Evolutionary conservation across 305 asterid species (phyloP).

Genomic region (Plantago coronopus): DNA sequence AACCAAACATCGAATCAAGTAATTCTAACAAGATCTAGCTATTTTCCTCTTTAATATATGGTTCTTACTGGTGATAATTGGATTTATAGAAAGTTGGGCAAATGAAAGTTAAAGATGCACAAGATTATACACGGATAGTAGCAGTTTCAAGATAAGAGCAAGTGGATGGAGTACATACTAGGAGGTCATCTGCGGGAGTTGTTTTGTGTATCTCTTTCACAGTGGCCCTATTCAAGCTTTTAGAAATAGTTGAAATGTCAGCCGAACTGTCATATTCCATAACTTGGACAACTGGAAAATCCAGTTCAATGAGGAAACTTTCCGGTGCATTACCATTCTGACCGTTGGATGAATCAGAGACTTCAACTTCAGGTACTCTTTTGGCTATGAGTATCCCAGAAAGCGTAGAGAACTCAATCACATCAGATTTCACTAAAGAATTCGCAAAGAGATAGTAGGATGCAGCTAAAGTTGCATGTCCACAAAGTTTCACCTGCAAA

Average conservation of each 20-base stretch:
- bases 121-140: neutral
- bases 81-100: too few relatives aligned
- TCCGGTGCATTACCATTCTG: slow-evolving; percentile 29
- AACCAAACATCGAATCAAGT: neutral
- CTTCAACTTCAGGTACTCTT: slow-evolving; percentile 31
- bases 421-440: slow-evolving; percentile 45
- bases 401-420: slow-evolving; percentile 57
- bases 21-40: too few relatives aligned
- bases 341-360: slow-evolving; percentile 19
- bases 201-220: slow-evolving; percentile 54
- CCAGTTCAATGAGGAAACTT: slow-evolving; percentile 57
- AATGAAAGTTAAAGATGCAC: neutral
- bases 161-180: slow-evolving; percentile 43
- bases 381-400: slow-evolving; percentile 69
- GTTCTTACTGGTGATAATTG: too few relatives aligned
- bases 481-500: slow-evolving; percentile 68
- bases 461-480: slow-evolving; percentile 85
- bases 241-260: slow-evolving; percentile 45
- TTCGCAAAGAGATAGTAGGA: slow-evolving; percentile 55
- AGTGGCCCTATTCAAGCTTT: slow-evolving; percentile 60
- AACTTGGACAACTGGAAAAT: slow-evolving; percentile 60
- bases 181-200: slow-evolving; percentile 41
- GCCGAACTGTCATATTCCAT: slow-evolving; percentile 28
- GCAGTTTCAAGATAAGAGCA: neutral
- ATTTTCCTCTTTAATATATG: too few relatives aligned